phyloP scores from a whole-genome alignment of 2,329 filamentous ascomycete species.

The Periconia sp. region DNA sequence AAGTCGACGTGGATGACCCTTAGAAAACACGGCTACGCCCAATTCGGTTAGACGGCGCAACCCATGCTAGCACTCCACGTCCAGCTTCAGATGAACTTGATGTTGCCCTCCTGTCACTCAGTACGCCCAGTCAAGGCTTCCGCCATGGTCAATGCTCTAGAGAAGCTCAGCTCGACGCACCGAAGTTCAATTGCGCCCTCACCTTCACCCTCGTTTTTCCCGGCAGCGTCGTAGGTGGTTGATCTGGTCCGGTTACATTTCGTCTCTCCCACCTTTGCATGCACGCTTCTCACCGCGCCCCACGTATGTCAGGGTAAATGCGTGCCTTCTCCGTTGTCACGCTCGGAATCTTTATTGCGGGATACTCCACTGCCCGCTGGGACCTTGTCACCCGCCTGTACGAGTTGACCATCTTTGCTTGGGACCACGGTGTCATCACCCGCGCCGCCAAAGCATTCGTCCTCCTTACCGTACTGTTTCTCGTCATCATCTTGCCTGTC shows the following conservation, averaged over 20 bases:
- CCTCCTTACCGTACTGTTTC: slow-evolving; percentile 80
- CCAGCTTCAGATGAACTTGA: too few relatives aligned
- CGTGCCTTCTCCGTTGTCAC: slow-evolving; percentile 97
- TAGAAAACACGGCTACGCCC: too few relatives aligned
- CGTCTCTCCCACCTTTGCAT: neutral
- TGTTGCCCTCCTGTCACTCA: neutral
- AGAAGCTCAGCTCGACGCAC: neutral
- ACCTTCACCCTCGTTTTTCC: too few relatives aligned
- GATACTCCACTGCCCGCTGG: slow-evolving; percentile 99
- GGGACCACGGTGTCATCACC: slow-evolving; percentile 95
- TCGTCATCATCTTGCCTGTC: slow-evolving; percentile 80
- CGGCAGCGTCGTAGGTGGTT: too few relatives aligned
- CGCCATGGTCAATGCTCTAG: neutral
- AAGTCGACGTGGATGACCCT: too few relatives aligned
- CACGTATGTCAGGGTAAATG: slow-evolving; percentile 61
- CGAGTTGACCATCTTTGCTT: slow-evolving; percentile 95
- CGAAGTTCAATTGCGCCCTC: neutral
- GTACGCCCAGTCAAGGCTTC: neutral
- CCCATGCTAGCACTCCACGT: too few relatives aligned
- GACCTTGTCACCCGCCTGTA: slow-evolving; percentile 95
- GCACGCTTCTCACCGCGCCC: neutral
- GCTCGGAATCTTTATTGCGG: slow-evolving; percentile 97
- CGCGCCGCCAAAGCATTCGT: slow-evolving; percentile 84
- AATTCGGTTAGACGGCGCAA: too few relatives aligned
- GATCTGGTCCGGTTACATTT: too few relatives aligned